These are phyloP conservation scores for Saccharomyces hybrid DNA, from an alignment of 1,139 yeast genomes.

Conservation along the genomic window DNA sequence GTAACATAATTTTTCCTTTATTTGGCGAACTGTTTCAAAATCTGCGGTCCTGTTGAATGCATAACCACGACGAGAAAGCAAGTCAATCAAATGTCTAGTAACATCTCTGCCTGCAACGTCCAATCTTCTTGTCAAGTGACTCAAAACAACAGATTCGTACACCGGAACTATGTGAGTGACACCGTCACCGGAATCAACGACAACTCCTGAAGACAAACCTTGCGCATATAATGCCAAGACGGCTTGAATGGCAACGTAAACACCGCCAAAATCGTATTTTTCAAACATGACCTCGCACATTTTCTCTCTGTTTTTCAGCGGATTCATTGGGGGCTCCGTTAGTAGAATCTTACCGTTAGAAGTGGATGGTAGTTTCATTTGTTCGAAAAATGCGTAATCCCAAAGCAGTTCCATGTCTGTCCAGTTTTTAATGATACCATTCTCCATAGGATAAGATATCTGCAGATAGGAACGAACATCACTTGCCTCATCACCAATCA, in stretches of 20 bases:
- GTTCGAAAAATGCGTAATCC: conserved; percentile 95
- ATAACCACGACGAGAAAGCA: conserved; percentile 89
- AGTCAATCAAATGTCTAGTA: conserved; percentile 84
- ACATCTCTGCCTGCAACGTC: conserved; percentile 99
- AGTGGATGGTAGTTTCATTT: conserved; percentile 69
- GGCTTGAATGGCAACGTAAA: conserved; percentile 96
- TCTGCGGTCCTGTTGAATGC: conserved; percentile 98
- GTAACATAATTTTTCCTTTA: conserved; percentile 91
- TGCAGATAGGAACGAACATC: conserved; percentile 85
- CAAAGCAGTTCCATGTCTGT: conserved; percentile 97
- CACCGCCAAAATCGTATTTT: conserved; percentile 91
- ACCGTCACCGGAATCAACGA: conserved; percentile 92
- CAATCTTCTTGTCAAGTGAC: conserved; percentile 83
- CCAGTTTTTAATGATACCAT: conserved; percentile 96
- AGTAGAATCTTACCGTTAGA: conserved; percentile 73
- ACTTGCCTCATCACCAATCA: conserved; percentile 97
- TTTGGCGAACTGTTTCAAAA: conserved; percentile 96
- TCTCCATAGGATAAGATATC: conserved; percentile 95
- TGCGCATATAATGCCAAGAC: conserved; percentile 96
- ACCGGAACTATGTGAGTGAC: conserved; percentile 98
- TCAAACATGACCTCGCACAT: conserved; percentile 99
- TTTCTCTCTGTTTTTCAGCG: conserved; percentile 48
- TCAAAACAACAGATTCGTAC: conserved; percentile 90
- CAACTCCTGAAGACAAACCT: conserved; percentile 94
- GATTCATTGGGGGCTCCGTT: conserved; percentile 93